Evolutionary conservation across 768 basidiomycete genomes (phyloP).

Genomic region (Galerina sulciceps): DNA sequence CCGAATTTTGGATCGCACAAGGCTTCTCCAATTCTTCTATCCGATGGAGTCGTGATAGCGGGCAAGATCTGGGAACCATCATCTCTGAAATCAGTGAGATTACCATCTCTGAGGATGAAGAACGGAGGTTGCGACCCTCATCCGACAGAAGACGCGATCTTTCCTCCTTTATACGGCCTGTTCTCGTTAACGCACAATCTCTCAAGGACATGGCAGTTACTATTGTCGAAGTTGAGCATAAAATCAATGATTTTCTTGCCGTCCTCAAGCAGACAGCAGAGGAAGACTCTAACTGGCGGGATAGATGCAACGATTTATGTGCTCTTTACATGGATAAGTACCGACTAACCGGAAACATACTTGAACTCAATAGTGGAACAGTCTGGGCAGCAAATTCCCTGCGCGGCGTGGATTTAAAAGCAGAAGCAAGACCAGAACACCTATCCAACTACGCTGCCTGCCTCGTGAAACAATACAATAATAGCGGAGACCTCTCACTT

Average conservation of each 20-base stretch:
- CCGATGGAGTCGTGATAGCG: too few relatives aligned
- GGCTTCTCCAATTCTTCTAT: too few relatives aligned
- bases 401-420: neutral
- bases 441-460: constrained; percentile 3
- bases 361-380: neutral
- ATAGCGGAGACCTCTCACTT: neutral
- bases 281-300: neutral
- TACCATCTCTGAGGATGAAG: too few relatives aligned
- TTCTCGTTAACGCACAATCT: neutral
- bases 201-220: neutral
- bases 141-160: too few relatives aligned
- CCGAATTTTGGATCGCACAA: neutral
- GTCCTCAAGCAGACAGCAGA: neutral
- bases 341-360: neutral
- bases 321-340: constrained; percentile 3
- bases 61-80: too few relatives aligned
- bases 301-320: constrained; percentile 4
- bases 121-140: too few relatives aligned
- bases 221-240: neutral
- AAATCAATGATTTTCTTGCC: neutral
- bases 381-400: neutral
- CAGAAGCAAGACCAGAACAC: neutral
- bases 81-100: too few relatives aligned
- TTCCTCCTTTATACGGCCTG: too few relatives aligned
- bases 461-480: neutral